A percentile compares a stretch with the other conserved stretches of the same genome.
These are phyloP conservation scores for Emergomyces africanus DNA, from an alignment of 2,329 filamentous ascomycete genomes.

Conservation along the genomic window DNA sequence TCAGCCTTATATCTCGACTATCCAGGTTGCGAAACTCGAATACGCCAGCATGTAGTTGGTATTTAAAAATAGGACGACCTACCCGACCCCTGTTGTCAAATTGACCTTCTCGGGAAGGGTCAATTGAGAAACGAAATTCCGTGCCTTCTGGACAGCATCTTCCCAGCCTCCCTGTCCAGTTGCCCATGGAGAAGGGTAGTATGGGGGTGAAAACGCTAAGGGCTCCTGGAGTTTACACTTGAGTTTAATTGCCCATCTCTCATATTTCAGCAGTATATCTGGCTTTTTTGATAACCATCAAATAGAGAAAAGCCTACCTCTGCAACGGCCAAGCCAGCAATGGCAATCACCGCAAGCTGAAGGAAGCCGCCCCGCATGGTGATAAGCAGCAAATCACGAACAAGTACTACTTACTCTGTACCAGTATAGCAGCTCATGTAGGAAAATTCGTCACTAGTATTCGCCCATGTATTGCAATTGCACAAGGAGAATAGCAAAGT, in stretches of 20 bases:
- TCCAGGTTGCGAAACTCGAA: slow-evolving; percentile 2
- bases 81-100: slow-evolving; percentile 81
- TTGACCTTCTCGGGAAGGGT: slow-evolving; percentile 88
- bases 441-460: neutral
- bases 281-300: neutral
- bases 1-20: neutral
- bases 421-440: neutral
- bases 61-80: slow-evolving; percentile 29
- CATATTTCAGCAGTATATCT: neutral
- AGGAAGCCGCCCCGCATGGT: slow-evolving; percentile 26
- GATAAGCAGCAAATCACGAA: neutral
- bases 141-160: slow-evolving; percentile 62
- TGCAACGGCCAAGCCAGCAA: slow-evolving; percentile 21
- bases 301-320: slow-evolving; percentile 15
- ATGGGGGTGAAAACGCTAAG: slow-evolving; percentile 44
- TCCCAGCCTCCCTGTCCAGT: slow-evolving; percentile 62
- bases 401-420: no score
- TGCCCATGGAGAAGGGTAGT: slow-evolving; percentile 82
- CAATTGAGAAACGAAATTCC: slow-evolving; percentile 66
- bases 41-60: neutral
- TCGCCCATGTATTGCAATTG: neutral
- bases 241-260: neutral
- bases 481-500: neutral
- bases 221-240: neutral
- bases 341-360: slow-evolving; percentile 20